Base-by-base conservation (phyloP, 192 early-diverging fungal genomes). In the Lobosporangium transversale region DNA sequence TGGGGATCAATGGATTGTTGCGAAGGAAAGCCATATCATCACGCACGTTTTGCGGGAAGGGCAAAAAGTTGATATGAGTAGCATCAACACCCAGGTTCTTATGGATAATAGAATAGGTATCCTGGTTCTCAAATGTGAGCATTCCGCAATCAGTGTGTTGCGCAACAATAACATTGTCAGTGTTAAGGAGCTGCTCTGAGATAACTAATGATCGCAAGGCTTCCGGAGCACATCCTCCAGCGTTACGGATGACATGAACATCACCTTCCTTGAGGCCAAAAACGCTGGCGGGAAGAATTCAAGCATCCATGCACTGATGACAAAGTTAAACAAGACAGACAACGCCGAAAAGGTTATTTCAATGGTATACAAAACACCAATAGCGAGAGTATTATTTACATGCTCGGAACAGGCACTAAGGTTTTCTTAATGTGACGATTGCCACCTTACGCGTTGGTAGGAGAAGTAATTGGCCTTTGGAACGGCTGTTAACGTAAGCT, bases 241-340 rank as follows among this genome's bases (percentile, higher is more conserved):
- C 81, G 35, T 83, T 82, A 20, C 81, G 64, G 55, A 82, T 82
- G 20, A 81, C 80, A 53, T 82, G 81, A 24, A 66, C 81, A 48
- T 82, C 81, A 21, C 81, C 81, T 43, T 82, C 81, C 21, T 73
- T 52, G 24, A 82, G 53, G 11, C 81, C 81, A 44, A 74, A 61
- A 24, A 62, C 65, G 26, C 63, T 62, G 11, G 69, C 70, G 6
- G 81, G 79, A 7, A 82, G 54, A 32, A 80, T 68, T n/a, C 81
- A 45, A 12, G 81, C 81, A 42, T 82, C 81, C 81, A 82, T 83
- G 40, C 81, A 82, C 47, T 56, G 15, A 17, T 11, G 10, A 36
- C 30, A 20, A 11, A 21, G 15, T 35, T 7, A 14, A 18, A 36
- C 4, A 30, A 24, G 9, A 37, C 12, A 7, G 21, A 26, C 20